Evolutionary conservation across 2,329 filamentous ascomycete species (phyloP), one percentile per base, ranked within the genome.

Genomic region (Aspergillus ustus): DNA sequence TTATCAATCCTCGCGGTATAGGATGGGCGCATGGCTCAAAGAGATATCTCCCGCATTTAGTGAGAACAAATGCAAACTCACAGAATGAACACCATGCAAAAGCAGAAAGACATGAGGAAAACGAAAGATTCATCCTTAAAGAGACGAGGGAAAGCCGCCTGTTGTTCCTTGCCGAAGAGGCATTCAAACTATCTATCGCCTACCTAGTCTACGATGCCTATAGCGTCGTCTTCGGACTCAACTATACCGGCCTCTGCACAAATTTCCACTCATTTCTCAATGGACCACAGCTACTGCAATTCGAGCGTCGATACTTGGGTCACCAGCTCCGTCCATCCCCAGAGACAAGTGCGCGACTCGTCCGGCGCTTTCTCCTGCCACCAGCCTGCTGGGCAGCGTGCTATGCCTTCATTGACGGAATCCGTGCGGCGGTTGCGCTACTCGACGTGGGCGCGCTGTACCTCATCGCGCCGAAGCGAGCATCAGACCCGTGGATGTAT

Each of bases 401-500:
- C 5, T 67, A 63, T 40, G 60, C 63, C 7, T 67, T 67, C 29
- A 49, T 67, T 37, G 65, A 65, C 25, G 65, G 61, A 3, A 57
- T 62, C 31, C 63, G 60, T 46, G 59, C 65, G 15, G 46, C 48
- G 3, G 25, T 48, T 6, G 59, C 48, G 19, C 34, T 65, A 4
- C 28, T 65, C 25, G 55, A 40, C 3, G 63, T 65, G 15, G 59
- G 56, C 19, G 22, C 55, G 7, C 29, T 65, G 13, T 40, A 56
- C 20, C 11, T 55, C 13, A 13, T 63, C 6, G 52, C 56, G 4
- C 49, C 60, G 4, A 19, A 31, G 9, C 43, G 59, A 19, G 54
- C 62, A 2, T 58, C 20, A 9, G 65, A 67, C 29, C 61, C 65
- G 40, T 67, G 65, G 65, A 67, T 65, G 65, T 65, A 67, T 56